Evolutionary conservation across 208 protist species (phyloP), one percentile per base, ranked within the genome.

Genomic region (Plasmodiophora brassicae): DNA sequence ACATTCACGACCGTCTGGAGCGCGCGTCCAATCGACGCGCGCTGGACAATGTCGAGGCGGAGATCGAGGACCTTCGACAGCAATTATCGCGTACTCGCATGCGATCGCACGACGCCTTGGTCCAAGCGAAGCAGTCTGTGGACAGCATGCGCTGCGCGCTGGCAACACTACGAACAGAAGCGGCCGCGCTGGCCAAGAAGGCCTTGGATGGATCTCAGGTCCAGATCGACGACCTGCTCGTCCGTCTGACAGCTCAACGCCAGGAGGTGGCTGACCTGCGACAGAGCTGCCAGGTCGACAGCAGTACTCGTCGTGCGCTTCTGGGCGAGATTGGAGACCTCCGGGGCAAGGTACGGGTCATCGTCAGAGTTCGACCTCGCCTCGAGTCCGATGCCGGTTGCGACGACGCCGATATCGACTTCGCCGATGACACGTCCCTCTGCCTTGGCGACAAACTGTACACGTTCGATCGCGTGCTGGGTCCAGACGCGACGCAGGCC

Each of bases 391-490:
- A 78, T 44, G 10, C n/a, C n/a, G 65, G 41, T 32, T 8, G 20
- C 10, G 65, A 5, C 41, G 32, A 38, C n/a, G 65, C 65, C n/a
- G n/a, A n/a, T n/a, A 32, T 78, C 65, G 65, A 78, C 5, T 38
- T 5, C 5, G 41, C 41, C 41, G 65, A 78, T 38, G 65, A 78
- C n/a, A 78, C 65, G 20, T 36, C 65, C 32, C 41, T 78, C 10
- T 78, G 65, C 65, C 10, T 78, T 78, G 32, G 65, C 14, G 65
- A 78, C n/a, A 78, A 78, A 78, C 32, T 38, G n/a, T 78, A 44
- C n/a, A 38, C 65, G 20, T 78, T 78, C 41, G 65, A 78, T 78
- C 32, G 65, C n/a, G n/a, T 78, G 32, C 65, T 78, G 5, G 65
- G 65, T 5, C 65, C 65, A 44, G 32, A 44, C n/a, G 32, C 14